Conservation (phyloP, 352 stramenopile species). For the Hyphochytrium catenoides region DNA sequence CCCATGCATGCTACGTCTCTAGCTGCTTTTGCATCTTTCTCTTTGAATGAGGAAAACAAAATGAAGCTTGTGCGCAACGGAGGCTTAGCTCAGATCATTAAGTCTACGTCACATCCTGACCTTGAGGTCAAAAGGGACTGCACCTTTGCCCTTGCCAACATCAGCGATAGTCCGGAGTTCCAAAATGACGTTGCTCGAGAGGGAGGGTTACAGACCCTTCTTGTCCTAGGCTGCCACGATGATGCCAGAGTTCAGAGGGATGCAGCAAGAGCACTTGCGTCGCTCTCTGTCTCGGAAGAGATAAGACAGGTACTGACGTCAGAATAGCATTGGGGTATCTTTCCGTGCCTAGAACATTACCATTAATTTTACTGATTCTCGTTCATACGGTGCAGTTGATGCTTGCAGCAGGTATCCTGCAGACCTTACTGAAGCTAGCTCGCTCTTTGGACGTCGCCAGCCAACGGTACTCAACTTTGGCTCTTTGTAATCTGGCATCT, state of each 20-base stretch:
- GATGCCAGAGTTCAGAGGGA: constrained; percentile 80
- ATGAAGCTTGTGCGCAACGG: constrained; percentile 75
- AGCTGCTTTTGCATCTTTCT: constrained; percentile 74
- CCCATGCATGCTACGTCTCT: too few relatives aligned
- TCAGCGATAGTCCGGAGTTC: constrained; percentile 63
- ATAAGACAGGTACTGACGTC: constrained; percentile 63
- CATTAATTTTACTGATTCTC: too few relatives aligned
- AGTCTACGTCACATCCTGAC: constrained; percentile 67
- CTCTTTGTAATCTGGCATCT: constrained; percentile 73
- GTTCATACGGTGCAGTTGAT: too few relatives aligned
- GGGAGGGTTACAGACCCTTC: constrained; percentile 46
- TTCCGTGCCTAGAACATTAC: too few relatives aligned
- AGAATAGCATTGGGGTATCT: too few relatives aligned
- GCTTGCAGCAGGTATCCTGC: constrained; percentile 37
- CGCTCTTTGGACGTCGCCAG: constrained; percentile 71
- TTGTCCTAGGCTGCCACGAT: constrained; percentile 33
- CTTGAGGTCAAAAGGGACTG: constrained; percentile 72
- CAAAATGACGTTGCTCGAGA: constrained; percentile 67
- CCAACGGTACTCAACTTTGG: constrained; percentile 80
- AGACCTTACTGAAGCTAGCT: constrained; percentile 74
- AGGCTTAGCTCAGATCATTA: constrained; percentile 63
- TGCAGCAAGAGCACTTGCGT: constrained; percentile 64
- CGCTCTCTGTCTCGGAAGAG: constrained; percentile 57
- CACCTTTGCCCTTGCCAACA: constrained; percentile 78
- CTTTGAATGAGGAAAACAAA: constrained; percentile 76